Base-by-base conservation (phyloP, 2,329 filamentous ascomycete genomes). In the Aureobasidium vineae region DNA sequence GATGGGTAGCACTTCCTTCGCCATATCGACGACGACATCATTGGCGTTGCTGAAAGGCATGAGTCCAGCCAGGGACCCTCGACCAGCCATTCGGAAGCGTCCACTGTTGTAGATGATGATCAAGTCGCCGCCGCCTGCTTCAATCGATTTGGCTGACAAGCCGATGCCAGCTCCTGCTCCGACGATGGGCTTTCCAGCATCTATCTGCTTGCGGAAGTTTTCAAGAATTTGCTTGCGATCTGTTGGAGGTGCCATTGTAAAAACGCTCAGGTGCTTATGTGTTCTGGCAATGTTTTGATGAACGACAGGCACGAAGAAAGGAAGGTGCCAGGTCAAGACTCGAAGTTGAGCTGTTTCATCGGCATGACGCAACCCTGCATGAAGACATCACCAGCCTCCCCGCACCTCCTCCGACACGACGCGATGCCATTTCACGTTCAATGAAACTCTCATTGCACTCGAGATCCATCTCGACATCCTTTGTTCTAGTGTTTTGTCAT, bases 81-180 rank as follows among this genome's bases (percentile, higher is more conserved):
- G 80, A 0, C 89, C 88, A 0, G 88, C 88, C 89, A 91, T 91
- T 11, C 88, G 85, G 73, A 88, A 91, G 4, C 88, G 83, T 0
- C 88, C 88, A 43, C 85, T 88, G 75, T 90, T 90, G 79, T 90
- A 90, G 71, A 90, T 83, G 69, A 90, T 86, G 72, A 91, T 89
- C 49, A 91, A 78, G 71, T 90, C 88, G 16, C 84, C 86, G 68
- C 88, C 87, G 43, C 88, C 88, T 53, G 82, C 82, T 75, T 91
- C 88, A 69, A 90, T 84, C 71, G 84, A 88, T 71, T 91, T 91
- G 68, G 88, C 88, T 2, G 87, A 88, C 3, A 91, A 82, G 0
- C 88, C 88, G 67, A 89, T 89, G 50, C 87, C 86, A 28, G 88
- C 88, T 13, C 88, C 88, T 0, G 87, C 88, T n/a, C 88, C 88